Evolutionary conservation across 768 basidiomycete species (phyloP).

Genomic region (Kwoniella dejecticola): DNA sequence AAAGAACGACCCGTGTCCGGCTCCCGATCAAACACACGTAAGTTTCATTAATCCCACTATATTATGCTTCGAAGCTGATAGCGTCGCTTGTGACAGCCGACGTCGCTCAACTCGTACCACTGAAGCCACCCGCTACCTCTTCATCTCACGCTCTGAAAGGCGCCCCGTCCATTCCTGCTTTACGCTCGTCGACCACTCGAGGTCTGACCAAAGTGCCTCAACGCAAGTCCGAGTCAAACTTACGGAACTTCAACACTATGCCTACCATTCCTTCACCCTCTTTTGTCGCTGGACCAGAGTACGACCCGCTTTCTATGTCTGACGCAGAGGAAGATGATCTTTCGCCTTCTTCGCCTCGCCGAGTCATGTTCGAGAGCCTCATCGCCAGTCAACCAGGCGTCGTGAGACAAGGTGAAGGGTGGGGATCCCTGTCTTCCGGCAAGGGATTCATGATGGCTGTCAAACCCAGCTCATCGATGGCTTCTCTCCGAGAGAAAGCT

Average conservation of each 20-base stretch:
- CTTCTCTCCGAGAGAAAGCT: slow-evolving; percentile 38
- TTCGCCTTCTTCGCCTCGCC: slow-evolving; percentile 14
- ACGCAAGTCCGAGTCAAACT: slow-evolving; percentile 46
- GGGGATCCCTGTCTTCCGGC: slow-evolving; percentile 26
- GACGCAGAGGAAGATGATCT: slow-evolving; percentile 22
- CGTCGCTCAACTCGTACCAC: slow-evolving; percentile 31
- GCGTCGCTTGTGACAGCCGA: slow-evolving; percentile 21
- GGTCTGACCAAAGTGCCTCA: slow-evolving; percentile 10
- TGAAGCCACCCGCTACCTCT: slow-evolving; percentile 31
- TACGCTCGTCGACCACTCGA: slow-evolving; percentile 28
- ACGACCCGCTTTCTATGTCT: slow-evolving; percentile 14
- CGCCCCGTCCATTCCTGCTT: slow-evolving; percentile 45
- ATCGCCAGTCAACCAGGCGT: slow-evolving; percentile 44
- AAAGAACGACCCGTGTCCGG: slow-evolving; percentile 27
- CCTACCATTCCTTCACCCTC: slow-evolving; percentile 27
- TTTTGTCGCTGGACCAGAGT: slow-evolving; percentile 23
- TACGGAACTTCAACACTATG: slow-evolving; percentile 43
- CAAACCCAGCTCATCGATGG: slow-evolving; percentile 35
- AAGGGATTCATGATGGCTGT: slow-evolving; percentile 24
- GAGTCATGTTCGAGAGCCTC: slow-evolving; percentile 36
- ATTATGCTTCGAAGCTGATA: neutral
- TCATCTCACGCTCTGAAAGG: slow-evolving; percentile 33
- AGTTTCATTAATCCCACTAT: slow-evolving; percentile 7
- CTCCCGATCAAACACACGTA: slow-evolving; percentile 34
- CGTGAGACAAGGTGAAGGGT: slow-evolving; percentile 42